These are phyloP conservation scores for Peronosclerospora sorghi DNA, from an alignment of 352 stramenopile species.

Conservation along the genomic window DNA sequence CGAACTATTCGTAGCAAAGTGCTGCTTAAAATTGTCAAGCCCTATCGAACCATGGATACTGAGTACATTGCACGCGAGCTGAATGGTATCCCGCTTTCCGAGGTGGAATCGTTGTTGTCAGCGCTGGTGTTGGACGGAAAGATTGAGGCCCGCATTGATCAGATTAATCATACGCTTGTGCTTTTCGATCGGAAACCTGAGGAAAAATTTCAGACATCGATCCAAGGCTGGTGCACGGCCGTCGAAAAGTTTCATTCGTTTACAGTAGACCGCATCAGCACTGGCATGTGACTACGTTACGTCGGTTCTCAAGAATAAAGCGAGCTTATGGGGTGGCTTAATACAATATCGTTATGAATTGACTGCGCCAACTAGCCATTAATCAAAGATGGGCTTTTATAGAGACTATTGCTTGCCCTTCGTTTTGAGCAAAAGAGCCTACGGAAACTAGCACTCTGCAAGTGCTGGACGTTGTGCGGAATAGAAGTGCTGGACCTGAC, in stretches of 20 bases:
- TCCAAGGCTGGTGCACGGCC: conserved; percentile 51
- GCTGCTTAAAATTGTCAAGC: conserved; percentile 88
- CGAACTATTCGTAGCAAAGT: conserved; percentile 93
- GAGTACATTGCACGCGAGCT: conserved; percentile 87
- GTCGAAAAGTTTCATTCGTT: conserved; percentile 64
- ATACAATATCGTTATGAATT: neutral
- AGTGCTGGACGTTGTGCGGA: conserved; percentile 17
- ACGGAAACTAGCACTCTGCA: conserved; percentile 15
- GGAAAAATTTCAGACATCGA: conserved; percentile 58
- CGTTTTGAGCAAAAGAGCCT: too few species aligned
- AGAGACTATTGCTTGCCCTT: conserved; percentile 8
- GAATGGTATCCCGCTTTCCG: conserved; percentile 82
- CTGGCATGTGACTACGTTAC: conserved; percentile 37
- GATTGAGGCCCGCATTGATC: conserved; percentile 89
- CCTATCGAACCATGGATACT: conserved; percentile 90
- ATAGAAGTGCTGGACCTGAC: conserved; percentile 51
- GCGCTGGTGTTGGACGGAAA: conserved; percentile 88
- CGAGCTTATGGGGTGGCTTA: neutral
- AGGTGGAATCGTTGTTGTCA: conserved; percentile 90
- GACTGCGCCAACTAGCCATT: too few species aligned
- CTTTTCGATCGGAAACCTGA: conserved; percentile 53
- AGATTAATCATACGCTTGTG: conserved; percentile 73
- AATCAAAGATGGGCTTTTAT: conserved; percentile 2
- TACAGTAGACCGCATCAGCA: conserved; percentile 43
- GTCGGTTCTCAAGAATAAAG: too few species aligned